Percentiles rank a stretch among this genome's conserved stretches.
Evolutionary conservation across 2,329 filamentous ascomycete species (phyloP).

Genomic region (Botrytis cinerea): DNA sequence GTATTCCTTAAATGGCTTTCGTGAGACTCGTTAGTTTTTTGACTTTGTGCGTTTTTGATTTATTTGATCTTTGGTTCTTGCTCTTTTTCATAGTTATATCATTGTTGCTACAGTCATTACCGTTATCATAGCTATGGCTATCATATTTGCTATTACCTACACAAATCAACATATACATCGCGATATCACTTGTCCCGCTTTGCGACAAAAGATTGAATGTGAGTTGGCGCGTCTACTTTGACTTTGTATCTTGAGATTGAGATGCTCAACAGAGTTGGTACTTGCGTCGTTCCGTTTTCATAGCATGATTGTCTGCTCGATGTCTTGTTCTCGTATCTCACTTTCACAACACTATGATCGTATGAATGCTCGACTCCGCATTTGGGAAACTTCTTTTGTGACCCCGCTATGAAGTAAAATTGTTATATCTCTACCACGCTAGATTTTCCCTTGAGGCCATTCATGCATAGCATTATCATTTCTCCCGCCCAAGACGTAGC

Average conservation of each 20-base stretch:
- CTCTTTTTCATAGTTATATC: background rate
- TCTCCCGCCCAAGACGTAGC: background rate
- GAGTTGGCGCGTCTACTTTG: background rate
- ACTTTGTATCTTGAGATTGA: background rate
- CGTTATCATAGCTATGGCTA: background rate
- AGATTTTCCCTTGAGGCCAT: background rate
- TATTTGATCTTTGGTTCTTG: background rate
- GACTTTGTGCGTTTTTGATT: conserved; percentile 3
- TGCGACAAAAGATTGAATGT: background rate
- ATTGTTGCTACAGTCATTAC: background rate
- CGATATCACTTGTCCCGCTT: background rate
- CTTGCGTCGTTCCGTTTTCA: background rate
- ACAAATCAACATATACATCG: background rate
- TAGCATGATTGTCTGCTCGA: background rate
- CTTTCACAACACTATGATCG: background rate
- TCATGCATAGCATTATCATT: background rate
- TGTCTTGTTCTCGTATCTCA: background rate
- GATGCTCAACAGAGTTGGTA: background rate
- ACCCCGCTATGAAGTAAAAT: background rate
- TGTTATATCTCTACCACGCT: too few relatives aligned
- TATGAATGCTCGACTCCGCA: background rate
- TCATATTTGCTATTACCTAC: background rate
- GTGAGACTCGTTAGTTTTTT: conserved; percentile 24
- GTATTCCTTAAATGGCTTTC: conserved; percentile 21
- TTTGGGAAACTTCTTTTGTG: background rate